Conservation (phyloP, 495 filamentous ascomycete species). For the Aspergillus cristatus region DNA sequence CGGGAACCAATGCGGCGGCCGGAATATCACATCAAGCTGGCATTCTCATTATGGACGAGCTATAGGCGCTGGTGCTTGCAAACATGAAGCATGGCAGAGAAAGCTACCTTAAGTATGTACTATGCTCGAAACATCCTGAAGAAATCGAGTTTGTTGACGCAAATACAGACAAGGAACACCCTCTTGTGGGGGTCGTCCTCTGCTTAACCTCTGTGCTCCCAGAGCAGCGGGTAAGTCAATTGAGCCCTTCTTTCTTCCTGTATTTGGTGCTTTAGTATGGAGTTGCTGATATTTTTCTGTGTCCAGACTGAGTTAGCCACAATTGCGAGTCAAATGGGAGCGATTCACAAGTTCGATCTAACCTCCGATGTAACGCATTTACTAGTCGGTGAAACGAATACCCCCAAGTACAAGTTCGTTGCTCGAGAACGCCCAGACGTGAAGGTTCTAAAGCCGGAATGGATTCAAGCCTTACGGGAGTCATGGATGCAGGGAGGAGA, state of each 20-base stretch:
- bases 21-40: neutral
- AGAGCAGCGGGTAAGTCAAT: conserved; percentile 63
- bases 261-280: neutral
- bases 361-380: conserved; percentile 94
- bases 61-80: conserved; percentile 4
- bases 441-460: conserved; percentile 64
- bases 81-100: conserved; percentile 40
- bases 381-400: conserved; percentile 78
- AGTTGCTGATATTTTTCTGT: conserved; percentile 7
- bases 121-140: too few species aligned
- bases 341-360: conserved; percentile 77
- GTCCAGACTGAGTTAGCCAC: conserved; percentile 57
- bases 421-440: conserved; percentile 82
- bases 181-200: conserved; percentile 72
- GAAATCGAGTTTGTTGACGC: conserved; percentile 6
- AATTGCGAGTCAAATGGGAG: conserved; percentile 75
- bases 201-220: conserved; percentile 85
- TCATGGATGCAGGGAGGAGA: conserved; percentile 77
- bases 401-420: conserved; percentile 90
- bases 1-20: conserved; percentile 1
- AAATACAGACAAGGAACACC: conserved; percentile 43
- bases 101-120: conserved; percentile 25
- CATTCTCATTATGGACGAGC: neutral
- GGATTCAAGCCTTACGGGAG: conserved; percentile 74
- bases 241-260: neutral